A percentile compares a stretch with the other conserved stretches of the same genome.
These are phyloP conservation scores for Microdochium bolleyi DNA, from an alignment of 2,329 filamentous ascomycete genomes.

Conservation along the genomic window DNA sequence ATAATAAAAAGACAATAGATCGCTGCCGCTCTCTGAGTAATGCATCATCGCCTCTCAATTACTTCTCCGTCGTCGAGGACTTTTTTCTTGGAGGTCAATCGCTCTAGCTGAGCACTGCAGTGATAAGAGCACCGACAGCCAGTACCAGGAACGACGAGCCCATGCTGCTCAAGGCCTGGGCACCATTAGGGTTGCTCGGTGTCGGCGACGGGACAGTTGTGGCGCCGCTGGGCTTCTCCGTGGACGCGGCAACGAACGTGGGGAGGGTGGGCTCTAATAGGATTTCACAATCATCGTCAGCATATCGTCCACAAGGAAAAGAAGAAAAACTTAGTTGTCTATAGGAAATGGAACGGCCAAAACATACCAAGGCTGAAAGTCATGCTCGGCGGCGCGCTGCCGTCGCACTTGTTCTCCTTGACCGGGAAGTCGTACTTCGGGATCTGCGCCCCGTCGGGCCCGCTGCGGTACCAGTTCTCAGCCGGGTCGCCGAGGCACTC, in stretches of 20 bases:
- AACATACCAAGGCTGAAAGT: not conserved
- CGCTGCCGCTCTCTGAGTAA: too few relatives aligned
- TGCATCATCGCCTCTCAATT: too few relatives aligned
- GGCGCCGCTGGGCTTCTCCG: not conserved
- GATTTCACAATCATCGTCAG: too few relatives aligned
- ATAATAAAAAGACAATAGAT: too few relatives aligned
- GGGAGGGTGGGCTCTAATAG: not conserved
- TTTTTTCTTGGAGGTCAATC: too few relatives aligned
- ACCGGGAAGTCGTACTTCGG: constrained; percentile 15
- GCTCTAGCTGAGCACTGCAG: not conserved
- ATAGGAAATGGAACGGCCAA: not conserved
- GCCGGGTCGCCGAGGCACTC: constrained; percentile 43
- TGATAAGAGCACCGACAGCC: not conserved
- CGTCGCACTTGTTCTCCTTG: not conserved
- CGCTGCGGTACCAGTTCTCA: constrained; percentile 43
- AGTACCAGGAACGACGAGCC: not conserved
- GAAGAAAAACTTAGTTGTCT: too few relatives aligned
- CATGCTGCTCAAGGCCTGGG: not conserved
- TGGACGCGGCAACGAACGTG: not conserved
- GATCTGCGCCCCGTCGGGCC: constrained; percentile 10
- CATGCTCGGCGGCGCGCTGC: not conserved
- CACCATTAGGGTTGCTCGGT: not conserved
- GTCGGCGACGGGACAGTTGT: not conserved
- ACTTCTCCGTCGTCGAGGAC: too few relatives aligned
- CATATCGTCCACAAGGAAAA: too few relatives aligned